Percentiles rank a stretch among this genome's conserved stretches.
Evolutionary conservation across 805 yeast species (phyloP).

Genomic region (Candida suzukii): DNA sequence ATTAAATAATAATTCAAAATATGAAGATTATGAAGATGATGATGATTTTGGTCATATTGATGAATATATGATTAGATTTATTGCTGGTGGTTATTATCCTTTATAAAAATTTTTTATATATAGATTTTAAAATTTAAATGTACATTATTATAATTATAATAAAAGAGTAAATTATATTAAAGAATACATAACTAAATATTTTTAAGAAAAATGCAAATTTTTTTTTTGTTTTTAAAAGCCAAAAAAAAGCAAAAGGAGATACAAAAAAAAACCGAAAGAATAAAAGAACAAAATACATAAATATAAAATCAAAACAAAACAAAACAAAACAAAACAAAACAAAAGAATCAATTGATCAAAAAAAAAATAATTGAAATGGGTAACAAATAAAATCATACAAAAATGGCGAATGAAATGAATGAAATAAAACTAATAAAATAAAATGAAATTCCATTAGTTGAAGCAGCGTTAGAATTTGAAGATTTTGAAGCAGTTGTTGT

Average conservation of each 20-base stretch:
- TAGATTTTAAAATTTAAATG: too few relatives aligned
- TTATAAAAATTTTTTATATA: too few relatives aligned
- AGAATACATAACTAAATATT: too few relatives aligned
- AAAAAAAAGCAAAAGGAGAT: too few relatives aligned
- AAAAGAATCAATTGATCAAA: background rate
- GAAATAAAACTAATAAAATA: background rate
- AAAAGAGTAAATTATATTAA: too few relatives aligned
- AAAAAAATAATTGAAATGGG: background rate
- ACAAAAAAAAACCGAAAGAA: too few relatives aligned
- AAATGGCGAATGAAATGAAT: background rate
- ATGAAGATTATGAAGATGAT: constrained; percentile 42
- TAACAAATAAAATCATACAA: background rate
- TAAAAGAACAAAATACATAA: too few relatives aligned
- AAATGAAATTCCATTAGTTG: background rate
- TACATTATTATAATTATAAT: too few relatives aligned
- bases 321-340: background rate
- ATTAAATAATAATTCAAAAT: constrained; percentile 7
- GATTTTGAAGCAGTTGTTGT: background rate
- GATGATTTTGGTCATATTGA: constrained; percentile 80
- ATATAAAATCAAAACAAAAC: too few relatives aligned
- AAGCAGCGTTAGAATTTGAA: background rate
- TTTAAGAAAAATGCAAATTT: too few relatives aligned
- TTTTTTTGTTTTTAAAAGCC: too few relatives aligned
- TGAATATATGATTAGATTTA: constrained; percentile 90
- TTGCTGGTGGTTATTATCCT: constrained; percentile 72